Evolutionary conservation across 2,329 filamentous ascomycete genomes (phyloP).

Genomic region (Plenodomus biglobosus): DNA sequence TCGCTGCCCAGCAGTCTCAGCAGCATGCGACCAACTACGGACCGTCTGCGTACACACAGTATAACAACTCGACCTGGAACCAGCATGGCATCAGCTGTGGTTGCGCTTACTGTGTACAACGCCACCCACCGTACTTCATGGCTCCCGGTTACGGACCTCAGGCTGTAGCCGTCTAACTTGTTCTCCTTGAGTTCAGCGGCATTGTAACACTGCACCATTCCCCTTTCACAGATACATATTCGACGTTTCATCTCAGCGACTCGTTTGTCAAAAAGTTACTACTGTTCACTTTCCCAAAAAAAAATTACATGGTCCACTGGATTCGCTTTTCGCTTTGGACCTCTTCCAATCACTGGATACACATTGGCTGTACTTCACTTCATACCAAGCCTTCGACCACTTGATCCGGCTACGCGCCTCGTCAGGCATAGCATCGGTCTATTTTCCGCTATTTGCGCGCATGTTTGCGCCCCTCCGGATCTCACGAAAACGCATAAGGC

Average conservation of each 20-base stretch:
- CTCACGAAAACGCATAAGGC: slow-evolving; percentile 41
- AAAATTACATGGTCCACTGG: slow-evolving; percentile 14
- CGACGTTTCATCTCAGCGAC: slow-evolving; percentile 32
- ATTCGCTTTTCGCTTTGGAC: slow-evolving; percentile 13
- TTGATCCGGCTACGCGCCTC: slow-evolving; percentile 16
- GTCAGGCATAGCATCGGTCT: slow-evolving; percentile 22
- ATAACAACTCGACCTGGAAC: slow-evolving; percentile 42
- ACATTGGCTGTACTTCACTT: slow-evolving; percentile 21
- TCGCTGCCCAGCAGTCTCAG: slow-evolving; percentile 48
- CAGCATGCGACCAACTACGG: slow-evolving; percentile 40
- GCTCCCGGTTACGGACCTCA: slow-evolving; percentile 43
- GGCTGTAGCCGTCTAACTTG: slow-evolving; percentile 37
- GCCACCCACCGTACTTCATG: slow-evolving; percentile 45
- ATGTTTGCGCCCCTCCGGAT: slow-evolving; percentile 40
- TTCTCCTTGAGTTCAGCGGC: not conserved
- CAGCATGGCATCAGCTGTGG: slow-evolving; percentile 42
- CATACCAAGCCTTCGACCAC: slow-evolving; percentile 20
- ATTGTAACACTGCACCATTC: not conserved
- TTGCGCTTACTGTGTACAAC: slow-evolving; percentile 43
- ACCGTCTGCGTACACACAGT: slow-evolving; percentile 39
- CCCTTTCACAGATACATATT: slow-evolving; percentile 28
- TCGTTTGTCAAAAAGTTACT: slow-evolving; percentile 39
- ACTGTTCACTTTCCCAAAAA: slow-evolving; percentile 24
- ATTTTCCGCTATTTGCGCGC: slow-evolving; percentile 42
- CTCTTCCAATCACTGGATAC: slow-evolving; percentile 21